These are phyloP conservation scores for Jatropha multifida DNA, from an alignment of 441 rosid genomes.

Conservation along the genomic window DNA sequence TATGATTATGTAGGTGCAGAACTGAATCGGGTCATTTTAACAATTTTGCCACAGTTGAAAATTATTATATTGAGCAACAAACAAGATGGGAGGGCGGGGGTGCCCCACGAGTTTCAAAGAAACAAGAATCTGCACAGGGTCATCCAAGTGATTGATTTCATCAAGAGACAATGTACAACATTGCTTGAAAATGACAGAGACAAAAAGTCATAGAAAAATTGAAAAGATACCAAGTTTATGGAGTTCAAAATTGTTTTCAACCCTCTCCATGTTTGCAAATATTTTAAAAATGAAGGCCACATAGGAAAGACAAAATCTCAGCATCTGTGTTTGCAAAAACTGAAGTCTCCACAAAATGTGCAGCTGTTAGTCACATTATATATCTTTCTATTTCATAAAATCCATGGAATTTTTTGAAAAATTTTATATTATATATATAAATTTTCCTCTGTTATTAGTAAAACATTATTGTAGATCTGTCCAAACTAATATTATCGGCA, in stretches of 20 bases:
- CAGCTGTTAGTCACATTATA: neutral
- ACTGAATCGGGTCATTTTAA: neutral
- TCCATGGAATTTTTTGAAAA: conserved; percentile 9
- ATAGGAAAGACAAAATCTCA: neutral
- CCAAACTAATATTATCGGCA: conserved; percentile 18
- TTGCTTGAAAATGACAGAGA: neutral
- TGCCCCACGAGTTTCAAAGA: neutral
- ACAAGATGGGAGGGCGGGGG: neutral
- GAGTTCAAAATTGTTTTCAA: conserved; percentile 2
- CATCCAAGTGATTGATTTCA: conserved; percentile 8
- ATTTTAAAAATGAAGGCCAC: conserved; percentile 8
- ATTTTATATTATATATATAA: neutral
- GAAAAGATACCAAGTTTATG: conserved; percentile 19
- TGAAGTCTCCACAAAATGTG: conserved; percentile 16
- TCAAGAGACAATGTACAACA: conserved; percentile 1
- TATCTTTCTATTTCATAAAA: conserved; percentile 17
- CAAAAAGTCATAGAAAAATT: conserved; percentile 12
- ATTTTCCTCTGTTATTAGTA: neutral
- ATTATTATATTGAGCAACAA: neutral
- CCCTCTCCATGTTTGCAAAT: conserved; percentile 4
- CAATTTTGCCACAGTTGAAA: neutral
- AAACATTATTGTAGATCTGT: conserved; percentile 10
- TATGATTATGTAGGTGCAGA: neutral
- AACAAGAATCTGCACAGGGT: neutral
- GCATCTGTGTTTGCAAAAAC: conserved; percentile 22